Evolutionary conservation across 2,329 filamentous ascomycete genomes (phyloP).

Genomic region (Gyromitra esculenta): DNA sequence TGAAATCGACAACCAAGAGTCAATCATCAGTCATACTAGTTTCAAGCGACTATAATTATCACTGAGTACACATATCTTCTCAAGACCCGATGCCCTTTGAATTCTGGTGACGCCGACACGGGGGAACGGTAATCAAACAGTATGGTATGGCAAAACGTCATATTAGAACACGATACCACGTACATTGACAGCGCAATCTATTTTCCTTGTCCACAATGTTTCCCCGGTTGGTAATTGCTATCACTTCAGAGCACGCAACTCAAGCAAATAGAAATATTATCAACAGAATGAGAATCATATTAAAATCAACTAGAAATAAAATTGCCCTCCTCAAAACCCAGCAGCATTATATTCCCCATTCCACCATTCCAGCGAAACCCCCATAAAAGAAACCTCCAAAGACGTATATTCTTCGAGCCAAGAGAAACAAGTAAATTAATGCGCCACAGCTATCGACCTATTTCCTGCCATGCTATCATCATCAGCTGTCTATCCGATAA

Average conservation of each 20-base stretch:
- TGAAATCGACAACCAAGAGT: not conserved
- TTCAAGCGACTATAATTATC: not conserved
- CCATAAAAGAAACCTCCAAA: not conserved
- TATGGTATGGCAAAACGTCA: no score
- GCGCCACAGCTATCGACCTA: not conserved
- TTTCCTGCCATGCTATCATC: not conserved
- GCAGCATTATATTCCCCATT: not conserved
- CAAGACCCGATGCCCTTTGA: no score
- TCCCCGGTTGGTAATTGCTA: constrained; percentile 21
- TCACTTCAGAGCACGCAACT: constrained; percentile 37
- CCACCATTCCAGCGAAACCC: not conserved
- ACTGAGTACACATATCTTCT: no score
- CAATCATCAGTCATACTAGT: not conserved
- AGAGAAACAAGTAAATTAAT: not conserved
- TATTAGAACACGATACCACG: not conserved
- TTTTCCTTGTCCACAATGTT: not conserved
- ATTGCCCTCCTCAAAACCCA: not conserved
- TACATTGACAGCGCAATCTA: not conserved
- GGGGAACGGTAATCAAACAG: not conserved
- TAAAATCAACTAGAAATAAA: not conserved
- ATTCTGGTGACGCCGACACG: no score
- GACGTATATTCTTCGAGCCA: constrained; percentile 11
- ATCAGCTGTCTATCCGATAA: not conserved
- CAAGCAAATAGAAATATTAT: constrained; percentile 22
- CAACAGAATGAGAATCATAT: constrained; percentile 9